Evolutionary conservation across 2,329 filamentous ascomycete genomes (phyloP), one percentile per base, ranked within the genome.

Genomic region (Nemania sp.): DNA sequence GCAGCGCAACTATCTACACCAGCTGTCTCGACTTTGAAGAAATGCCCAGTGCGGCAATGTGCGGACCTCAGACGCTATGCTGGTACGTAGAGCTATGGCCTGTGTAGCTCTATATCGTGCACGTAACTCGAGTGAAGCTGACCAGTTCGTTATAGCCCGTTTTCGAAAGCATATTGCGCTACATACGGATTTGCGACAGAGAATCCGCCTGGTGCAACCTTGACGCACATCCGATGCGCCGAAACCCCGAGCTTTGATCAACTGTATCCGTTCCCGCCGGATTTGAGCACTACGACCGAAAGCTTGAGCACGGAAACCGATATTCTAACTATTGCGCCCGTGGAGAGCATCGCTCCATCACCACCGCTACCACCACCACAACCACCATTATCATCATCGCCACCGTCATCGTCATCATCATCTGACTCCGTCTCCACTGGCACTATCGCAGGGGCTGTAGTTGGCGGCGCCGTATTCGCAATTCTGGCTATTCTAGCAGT

Each of bases 221-320:
- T 69, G 34, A 72, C 68, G 11, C 63, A 69, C 52, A 59, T 73
- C 2, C 64, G 64, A 45, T 74, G 72, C 42, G 65, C 70, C 34
- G 56, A 63, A 21, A 55, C 65, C 7, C 50, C 62, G 2, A 62
- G 61, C 7, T 70, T 67, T 46, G 71, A 68, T 20, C 64, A 72
- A 53, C 48, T 74, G 54, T 71, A 67, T 42, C 70, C 71, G 0
- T 69, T 63, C 21, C 71, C 71, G 3, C 68, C 67, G 6, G 69
- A 69, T 25, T 35, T 67, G n/a, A 62, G 37, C 18, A 65, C 66
- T 17, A 65, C 56, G 15, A 51, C 47, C 6, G 40, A 50, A 17
- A 17, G 13, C 2, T 32, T 37, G 15, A 54, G n/a, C 12, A 43
- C 39, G 32, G 35, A 32, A 50, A 43, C n/a, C 1, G 56, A 35